Evolutionary conservation across 2,329 filamentous ascomycete genomes (phyloP).

Genomic region (Cytospora leucostoma): DNA sequence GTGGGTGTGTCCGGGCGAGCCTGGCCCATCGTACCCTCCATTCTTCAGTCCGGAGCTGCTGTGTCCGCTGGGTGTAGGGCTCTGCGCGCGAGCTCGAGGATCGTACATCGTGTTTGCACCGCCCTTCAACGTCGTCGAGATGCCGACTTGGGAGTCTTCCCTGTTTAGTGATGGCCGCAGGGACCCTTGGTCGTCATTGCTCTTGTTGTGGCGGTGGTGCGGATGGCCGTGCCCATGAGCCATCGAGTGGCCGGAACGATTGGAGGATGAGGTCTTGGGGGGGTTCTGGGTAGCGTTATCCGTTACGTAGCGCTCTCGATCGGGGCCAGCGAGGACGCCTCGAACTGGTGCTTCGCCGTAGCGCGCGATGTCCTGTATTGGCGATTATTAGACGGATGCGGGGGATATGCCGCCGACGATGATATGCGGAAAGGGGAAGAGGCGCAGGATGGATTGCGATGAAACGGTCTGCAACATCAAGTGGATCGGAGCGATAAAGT

Average conservation of each 20-base stretch:
- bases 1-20: slow-evolving; percentile 56
- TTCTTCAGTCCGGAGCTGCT: slow-evolving; percentile 49
- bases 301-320: slow-evolving; percentile 66
- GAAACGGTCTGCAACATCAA: slow-evolving; percentile 23
- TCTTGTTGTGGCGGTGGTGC: slow-evolving; percentile 69
- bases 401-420: slow-evolving; percentile 1
- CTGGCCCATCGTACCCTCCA: slow-evolving; percentile 54
- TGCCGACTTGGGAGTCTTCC: slow-evolving; percentile 66
- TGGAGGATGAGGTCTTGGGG: slow-evolving; percentile 65
- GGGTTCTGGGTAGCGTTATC: slow-evolving; percentile 50
- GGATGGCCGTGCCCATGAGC: slow-evolving; percentile 66
- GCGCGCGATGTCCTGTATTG: slow-evolving; percentile 67
- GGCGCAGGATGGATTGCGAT: slow-evolving; percentile 30
- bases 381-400: slow-evolving; percentile 20
- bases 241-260: slow-evolving; percentile 59
- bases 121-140: slow-evolving; percentile 47
- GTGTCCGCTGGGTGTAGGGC: slow-evolving; percentile 76
- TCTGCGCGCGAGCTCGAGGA: slow-evolving; percentile 66
- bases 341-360: slow-evolving; percentile 78
- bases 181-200: slow-evolving; percentile 65
- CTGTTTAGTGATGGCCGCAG: slow-evolving; percentile 73
- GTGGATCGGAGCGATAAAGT: slow-evolving; percentile 28
- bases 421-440: slow-evolving; percentile 10
- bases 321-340: slow-evolving; percentile 67
- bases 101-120: slow-evolving; percentile 48